These are phyloP conservation scores for Phytophthora pluvialis DNA, from an alignment of 352 stramenopile species.

Conservation along the genomic window DNA sequence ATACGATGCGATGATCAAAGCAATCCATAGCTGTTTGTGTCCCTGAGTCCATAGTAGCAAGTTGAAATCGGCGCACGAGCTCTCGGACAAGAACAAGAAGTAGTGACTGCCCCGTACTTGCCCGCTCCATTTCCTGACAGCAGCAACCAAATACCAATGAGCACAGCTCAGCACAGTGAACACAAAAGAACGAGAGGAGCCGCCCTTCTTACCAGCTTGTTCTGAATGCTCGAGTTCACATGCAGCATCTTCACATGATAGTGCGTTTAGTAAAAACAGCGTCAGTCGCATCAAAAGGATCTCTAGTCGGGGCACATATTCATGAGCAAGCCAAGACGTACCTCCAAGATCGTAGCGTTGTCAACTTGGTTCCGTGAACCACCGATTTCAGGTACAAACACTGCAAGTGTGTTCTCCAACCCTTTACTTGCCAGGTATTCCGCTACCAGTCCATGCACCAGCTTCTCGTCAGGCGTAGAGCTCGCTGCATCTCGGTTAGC, in stretches of 20 bases:
- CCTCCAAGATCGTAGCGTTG: conserved; percentile 52
- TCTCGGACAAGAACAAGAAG: conserved; percentile 51
- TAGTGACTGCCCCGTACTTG: conserved; percentile 22
- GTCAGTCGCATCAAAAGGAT: background rate
- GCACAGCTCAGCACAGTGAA: background rate
- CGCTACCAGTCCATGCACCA: conserved; percentile 65
- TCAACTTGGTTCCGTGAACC: conserved; percentile 51
- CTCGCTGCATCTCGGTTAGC: conserved; percentile 5
- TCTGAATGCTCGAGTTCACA: conserved; percentile 26
- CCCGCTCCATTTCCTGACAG: conserved; percentile 29
- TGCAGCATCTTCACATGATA: conserved; percentile 42
- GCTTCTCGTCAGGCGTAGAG: conserved; percentile 49
- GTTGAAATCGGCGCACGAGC: conserved; percentile 36
- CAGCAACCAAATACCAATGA: background rate
- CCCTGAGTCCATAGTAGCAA: conserved; percentile 48
- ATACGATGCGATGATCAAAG: conserved; percentile 63
- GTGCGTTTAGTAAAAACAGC: background rate
- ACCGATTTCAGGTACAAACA: conserved; percentile 77
- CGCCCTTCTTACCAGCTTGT: conserved; percentile 35
- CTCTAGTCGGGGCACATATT: too few species aligned
- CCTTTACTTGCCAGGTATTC: conserved; percentile 58
- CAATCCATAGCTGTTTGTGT: conserved; percentile 74
- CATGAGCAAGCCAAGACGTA: conserved; percentile 3
- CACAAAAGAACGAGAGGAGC: background rate
- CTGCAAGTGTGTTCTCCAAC: conserved; percentile 65